Evolutionary conservation across 768 basidiomycete species (phyloP), one percentile per base, ranked within the genome.

Genomic region (Naganishia antarctica): DNA sequence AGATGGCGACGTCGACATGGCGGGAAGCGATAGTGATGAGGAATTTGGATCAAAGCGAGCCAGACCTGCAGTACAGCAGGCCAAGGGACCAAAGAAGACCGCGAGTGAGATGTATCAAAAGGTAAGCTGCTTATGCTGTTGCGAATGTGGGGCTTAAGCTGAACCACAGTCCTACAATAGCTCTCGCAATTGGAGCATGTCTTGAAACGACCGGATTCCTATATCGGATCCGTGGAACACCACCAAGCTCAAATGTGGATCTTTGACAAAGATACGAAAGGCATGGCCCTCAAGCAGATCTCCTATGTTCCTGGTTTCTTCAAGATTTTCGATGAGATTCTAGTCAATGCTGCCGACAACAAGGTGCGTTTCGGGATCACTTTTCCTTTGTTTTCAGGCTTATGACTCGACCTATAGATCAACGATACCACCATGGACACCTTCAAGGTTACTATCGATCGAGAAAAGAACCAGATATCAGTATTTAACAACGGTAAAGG

Each of bases 261-360:
- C 1, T 94, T 86, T 74, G 91, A 98, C 76, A 81, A 84, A 0
- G 86, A 86, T 37, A 84, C 80, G 41, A 92, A 91, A 72, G 86
- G 86, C 29, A 91, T 99, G 87, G 85, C 85, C 0, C 78, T 85
- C 47, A 81, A 81, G 23, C 72, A 78, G 11, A 80, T 79, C 31
- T 89, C 85, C 71, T 99, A 87, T 73, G 93, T 97, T 1, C 96
- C 96, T 0, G 96, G 93, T 60, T 94, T 99, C 78, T 92, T 93
- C 84, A 99, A 99, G 83, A 99, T 99, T 72, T 87, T 99, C 15
- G 96, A 99, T 73, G 96, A 99, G 80, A 99, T 99, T 72, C 81
- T 99, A 2, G 96, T 99, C 71, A 99, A 99, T 78, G 96, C 96
- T 23, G 96, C 96, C 3, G 96, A 99, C 76, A 96, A 98, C 80